Evolutionary conservation across 805 yeast species (phyloP).

Genomic region (Saccharomycopsis guyanensis): DNA sequence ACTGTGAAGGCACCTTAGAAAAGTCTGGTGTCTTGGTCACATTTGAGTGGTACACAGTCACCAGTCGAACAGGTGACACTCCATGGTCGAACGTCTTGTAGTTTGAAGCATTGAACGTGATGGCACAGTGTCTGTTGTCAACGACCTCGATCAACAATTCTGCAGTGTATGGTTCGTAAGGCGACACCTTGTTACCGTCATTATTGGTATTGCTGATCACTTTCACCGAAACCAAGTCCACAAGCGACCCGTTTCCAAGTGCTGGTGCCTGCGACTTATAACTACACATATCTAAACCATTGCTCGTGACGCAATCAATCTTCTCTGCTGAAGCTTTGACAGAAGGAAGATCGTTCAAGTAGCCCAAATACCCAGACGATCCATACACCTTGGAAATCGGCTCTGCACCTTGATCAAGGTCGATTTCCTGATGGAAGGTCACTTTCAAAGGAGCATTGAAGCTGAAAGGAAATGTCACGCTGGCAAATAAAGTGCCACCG

Average conservation of each 20-base stretch:
- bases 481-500: constrained; percentile 32
- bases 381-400: constrained; percentile 43
- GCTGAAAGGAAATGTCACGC: constrained; percentile 51
- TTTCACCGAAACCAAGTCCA: constrained; percentile 27
- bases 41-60: constrained; percentile 42
- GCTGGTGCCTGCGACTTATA: constrained; percentile 42
- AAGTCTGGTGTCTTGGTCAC: constrained; percentile 8
- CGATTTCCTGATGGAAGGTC: constrained; percentile 56
- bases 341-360: constrained; percentile 59
- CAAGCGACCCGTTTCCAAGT: background rate
- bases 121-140: constrained; percentile 56
- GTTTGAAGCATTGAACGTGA: constrained; percentile 48
- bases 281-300: constrained; percentile 46
- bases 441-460: constrained; percentile 59
- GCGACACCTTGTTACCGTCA: constrained; percentile 33
- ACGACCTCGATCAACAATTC: constrained; percentile 50
- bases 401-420: constrained; percentile 31
- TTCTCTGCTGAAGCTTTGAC: constrained; percentile 32
- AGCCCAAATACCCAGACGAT: constrained; percentile 40
- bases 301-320: constrained; percentile 29
- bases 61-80: constrained; percentile 56
- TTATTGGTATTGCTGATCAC: constrained; percentile 36
- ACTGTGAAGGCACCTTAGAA: constrained; percentile 21
- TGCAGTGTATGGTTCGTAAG: constrained; percentile 59
- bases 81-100: constrained; percentile 29